These are phyloP conservation scores for Suillus subluteus DNA, from an alignment of 768 basidiomycete species.

Conservation along the genomic window DNA sequence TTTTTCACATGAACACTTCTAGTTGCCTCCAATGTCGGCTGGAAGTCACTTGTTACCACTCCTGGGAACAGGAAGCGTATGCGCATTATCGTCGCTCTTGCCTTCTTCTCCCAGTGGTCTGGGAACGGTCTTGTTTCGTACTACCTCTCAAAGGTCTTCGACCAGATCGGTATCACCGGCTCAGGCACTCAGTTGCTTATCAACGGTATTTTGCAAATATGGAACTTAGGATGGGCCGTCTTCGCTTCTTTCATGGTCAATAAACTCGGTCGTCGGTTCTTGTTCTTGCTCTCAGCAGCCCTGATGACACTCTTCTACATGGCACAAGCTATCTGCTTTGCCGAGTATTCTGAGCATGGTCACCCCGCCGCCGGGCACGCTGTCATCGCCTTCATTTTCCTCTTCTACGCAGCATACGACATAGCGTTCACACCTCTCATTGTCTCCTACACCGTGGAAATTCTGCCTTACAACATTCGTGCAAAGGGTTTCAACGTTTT, in stretches of 20 bases:
- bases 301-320: slow-evolving; percentile 70
- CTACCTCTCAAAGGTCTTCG: slow-evolving; percentile 77
- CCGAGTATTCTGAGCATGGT: slow-evolving; percentile 51
- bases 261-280: slow-evolving; percentile 65
- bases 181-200: slow-evolving; percentile 72
- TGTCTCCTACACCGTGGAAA: slow-evolving; percentile 87
- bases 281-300: slow-evolving; percentile 64
- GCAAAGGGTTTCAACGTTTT: slow-evolving; percentile 87
- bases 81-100: slow-evolving; percentile 74
- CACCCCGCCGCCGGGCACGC: slow-evolving; percentile 57
- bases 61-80: slow-evolving; percentile 77
- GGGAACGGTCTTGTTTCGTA: slow-evolving; percentile 85
- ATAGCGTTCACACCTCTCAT: slow-evolving; percentile 87
- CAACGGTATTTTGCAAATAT: slow-evolving; percentile 85
- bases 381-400: slow-evolving; percentile 83
- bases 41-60: slow-evolving; percentile 67
- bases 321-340: slow-evolving; percentile 69
- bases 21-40: slow-evolving; percentile 63
- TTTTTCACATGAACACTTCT: slow-evolving; percentile 15
- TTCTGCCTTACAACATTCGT: slow-evolving; percentile 80
- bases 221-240: slow-evolving; percentile 71
- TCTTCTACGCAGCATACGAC: slow-evolving; percentile 81
- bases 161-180: slow-evolving; percentile 66
- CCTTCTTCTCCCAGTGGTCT: slow-evolving; percentile 87
- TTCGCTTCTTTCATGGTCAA: slow-evolving; percentile 65